phyloP scores from a whole-genome alignment of 306 rosid species.

The Luffa aegyptiaca region DNA sequence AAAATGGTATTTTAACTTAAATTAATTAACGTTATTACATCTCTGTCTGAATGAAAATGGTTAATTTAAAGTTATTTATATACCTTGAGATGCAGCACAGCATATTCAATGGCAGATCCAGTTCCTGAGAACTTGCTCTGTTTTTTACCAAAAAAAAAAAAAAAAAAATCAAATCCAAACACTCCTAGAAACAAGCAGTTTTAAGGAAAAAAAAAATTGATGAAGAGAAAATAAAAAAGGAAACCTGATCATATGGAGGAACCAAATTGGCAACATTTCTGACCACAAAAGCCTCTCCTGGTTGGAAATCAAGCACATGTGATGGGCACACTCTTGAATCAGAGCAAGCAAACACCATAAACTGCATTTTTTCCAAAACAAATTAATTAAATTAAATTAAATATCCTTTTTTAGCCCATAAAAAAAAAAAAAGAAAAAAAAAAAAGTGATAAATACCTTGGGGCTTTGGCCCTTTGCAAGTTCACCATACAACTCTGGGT shows the following conservation, averaged over 20 bases:
- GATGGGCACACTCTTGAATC: constrained; percentile 99
- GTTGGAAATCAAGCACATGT: constrained; percentile 83
- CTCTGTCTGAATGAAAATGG: not conserved
- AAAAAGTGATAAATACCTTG: constrained; percentile 36
- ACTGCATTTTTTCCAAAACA: constrained; percentile 28
- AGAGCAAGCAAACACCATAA: constrained; percentile 94
- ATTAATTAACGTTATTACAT: not conserved
- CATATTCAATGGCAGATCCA: constrained; percentile 85
- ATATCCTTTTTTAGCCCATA: not conserved
- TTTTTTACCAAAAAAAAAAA: not conserved
- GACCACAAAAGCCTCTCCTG: constrained; percentile 97
- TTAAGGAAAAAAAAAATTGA: not conserved
- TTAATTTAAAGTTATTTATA: not conserved
- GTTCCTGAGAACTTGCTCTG: constrained; percentile 54
- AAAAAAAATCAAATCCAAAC: not conserved
- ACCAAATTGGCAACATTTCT: constrained; percentile 95
- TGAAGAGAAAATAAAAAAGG: not conserved
- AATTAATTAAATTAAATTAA: not conserved
- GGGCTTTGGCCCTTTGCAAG: constrained; percentile 95
- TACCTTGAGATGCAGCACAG: constrained; percentile 91
- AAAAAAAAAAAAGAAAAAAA: not conserved
- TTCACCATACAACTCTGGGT: constrained; percentile 70
- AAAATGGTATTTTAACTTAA: no score
- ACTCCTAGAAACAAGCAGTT: no score
- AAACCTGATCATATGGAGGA: constrained; percentile 75